Evolutionary conservation across 2,329 filamentous ascomycete species (phyloP), one percentile per base, ranked within the genome.

Genomic region (Pseudogymnoascus sp.): DNA sequence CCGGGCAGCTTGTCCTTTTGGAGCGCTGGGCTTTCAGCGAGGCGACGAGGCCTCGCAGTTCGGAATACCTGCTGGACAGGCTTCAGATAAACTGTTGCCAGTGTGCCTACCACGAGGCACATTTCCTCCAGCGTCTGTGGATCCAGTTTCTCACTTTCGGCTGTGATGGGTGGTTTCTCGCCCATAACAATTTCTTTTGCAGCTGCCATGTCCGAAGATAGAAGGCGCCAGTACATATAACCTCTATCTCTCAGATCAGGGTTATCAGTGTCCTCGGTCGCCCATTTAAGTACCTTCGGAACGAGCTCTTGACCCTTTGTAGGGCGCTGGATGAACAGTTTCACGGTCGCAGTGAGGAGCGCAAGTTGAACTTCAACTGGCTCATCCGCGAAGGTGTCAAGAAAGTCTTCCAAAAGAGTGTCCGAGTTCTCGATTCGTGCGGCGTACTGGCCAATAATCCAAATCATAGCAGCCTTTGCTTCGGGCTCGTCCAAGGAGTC

Each of bases 181-280:
- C 94, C 92, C 92, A 99, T 97, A 65, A 99, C 92, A 58, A 99
- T 84, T 63, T 85, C 79, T 71, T 89, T 94, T 1, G 94, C 94
- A 0, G 88, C 84, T 57, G 86, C 85, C 66, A 95, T 92, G 71
- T 96, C 92, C 0, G 91, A 95, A 1, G 91, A 96, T 1, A 99
- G 80, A 12, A 99, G 81, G 3, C 94, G 89, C 94, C 94, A 99
- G 78, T 99, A 99, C 92, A 99, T 97, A 77, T 96, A 99, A 0
- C 94, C 94, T 67, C 94, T 81, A 72, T 99, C 94, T 64, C 94
- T 86, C 26, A 99, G 82, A 73, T 99, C 94, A 0, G 94, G 94
- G 73, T 99, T 96, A 71, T 99, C 94, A n/a, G 92, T 97, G 72
- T 97, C 94, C 72, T 97, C 94, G 0, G 94, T 99, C 3, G 94